Evolutionary conservation across 176 grass and related monocot species (phyloP).

Genomic region (Saccharum spontaneum): DNA sequence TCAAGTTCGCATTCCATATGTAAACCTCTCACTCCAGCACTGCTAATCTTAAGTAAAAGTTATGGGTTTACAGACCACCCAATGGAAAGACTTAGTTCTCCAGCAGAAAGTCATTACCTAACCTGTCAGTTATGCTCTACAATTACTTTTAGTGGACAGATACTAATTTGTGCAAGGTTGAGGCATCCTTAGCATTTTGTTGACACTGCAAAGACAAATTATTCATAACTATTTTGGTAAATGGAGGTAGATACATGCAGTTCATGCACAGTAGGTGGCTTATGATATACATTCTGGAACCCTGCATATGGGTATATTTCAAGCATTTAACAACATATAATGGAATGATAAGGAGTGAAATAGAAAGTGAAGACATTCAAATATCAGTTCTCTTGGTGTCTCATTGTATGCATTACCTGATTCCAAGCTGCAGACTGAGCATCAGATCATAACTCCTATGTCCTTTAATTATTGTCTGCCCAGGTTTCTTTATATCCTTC

Average conservation of each 20-base stretch:
- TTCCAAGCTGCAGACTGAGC: slow-evolving; percentile 97
- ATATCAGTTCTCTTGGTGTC: background rate
- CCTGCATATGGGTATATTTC: background rate
- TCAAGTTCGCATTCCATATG: background rate
- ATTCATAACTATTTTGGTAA: background rate
- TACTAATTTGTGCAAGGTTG: background rate
- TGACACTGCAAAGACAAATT: background rate
- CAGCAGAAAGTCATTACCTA: background rate
- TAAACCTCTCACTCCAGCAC: background rate
- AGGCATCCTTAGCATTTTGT: background rate
- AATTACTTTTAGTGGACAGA: background rate
- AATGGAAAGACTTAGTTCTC: background rate
- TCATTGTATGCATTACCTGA: slow-evolving; percentile 53
- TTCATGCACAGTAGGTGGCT: background rate
- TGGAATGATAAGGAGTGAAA: background rate
- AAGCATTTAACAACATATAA: background rate
- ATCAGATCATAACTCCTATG: slow-evolving; percentile 95
- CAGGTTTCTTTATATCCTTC: slow-evolving; percentile 75
- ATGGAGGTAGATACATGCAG: background rate
- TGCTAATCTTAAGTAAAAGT: background rate
- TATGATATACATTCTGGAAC: background rate
- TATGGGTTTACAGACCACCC: background rate
- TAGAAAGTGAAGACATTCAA: background rate
- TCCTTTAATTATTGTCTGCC: slow-evolving; percentile 88
- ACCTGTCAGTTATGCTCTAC: background rate